Percentiles rank a stretch among this genome's conserved stretches.
Evolutionary conservation across 2,329 filamentous ascomycete species (phyloP).

Genomic region (Neofusicoccum umdonicola): DNA sequence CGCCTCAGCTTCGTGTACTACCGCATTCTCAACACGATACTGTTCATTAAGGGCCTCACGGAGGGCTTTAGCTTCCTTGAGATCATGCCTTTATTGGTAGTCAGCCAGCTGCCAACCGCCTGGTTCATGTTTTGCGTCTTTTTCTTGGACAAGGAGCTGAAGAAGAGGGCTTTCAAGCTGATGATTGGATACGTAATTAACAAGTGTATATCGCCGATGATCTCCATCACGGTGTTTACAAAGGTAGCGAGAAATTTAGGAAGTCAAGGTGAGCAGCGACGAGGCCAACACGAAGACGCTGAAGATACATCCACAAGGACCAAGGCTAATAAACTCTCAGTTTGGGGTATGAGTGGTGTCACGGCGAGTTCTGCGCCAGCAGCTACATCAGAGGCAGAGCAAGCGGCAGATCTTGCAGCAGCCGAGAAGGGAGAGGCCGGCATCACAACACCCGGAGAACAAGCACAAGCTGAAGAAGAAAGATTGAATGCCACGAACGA

Average conservation of each 20-base stretch:
- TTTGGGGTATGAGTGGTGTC: slow-evolving; percentile 13
- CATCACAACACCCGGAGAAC: neutral
- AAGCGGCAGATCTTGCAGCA: neutral
- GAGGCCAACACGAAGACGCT: neutral
- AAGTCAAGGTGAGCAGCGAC: slow-evolving; percentile 19
- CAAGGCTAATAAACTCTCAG: neutral
- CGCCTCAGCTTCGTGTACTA: slow-evolving; percentile 36
- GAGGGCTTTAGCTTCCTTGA: slow-evolving; percentile 20
- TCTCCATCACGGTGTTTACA: slow-evolving; percentile 24
- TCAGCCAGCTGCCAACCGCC: slow-evolving; percentile 22
- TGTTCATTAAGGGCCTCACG: slow-evolving; percentile 28
- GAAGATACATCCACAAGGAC: too few relatives aligned
- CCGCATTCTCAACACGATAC: slow-evolving; percentile 31
- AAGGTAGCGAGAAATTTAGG: slow-evolving; percentile 24
- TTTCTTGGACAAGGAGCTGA: slow-evolving; percentile 21
- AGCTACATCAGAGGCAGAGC: slow-evolving; percentile 7
- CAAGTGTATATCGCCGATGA: slow-evolving; percentile 22
- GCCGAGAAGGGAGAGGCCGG: neutral
- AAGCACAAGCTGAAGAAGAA: neutral
- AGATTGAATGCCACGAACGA: neutral
- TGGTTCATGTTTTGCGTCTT: slow-evolving; percentile 23
- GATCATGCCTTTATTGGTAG: slow-evolving; percentile 21
- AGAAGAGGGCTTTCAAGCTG: slow-evolving; percentile 22
- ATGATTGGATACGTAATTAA: slow-evolving; percentile 23
- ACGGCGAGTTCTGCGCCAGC: slow-evolving; percentile 11